Conservation (phyloP, 2,329 filamentous ascomycete species). For the Phialophora verrucosa region DNA sequence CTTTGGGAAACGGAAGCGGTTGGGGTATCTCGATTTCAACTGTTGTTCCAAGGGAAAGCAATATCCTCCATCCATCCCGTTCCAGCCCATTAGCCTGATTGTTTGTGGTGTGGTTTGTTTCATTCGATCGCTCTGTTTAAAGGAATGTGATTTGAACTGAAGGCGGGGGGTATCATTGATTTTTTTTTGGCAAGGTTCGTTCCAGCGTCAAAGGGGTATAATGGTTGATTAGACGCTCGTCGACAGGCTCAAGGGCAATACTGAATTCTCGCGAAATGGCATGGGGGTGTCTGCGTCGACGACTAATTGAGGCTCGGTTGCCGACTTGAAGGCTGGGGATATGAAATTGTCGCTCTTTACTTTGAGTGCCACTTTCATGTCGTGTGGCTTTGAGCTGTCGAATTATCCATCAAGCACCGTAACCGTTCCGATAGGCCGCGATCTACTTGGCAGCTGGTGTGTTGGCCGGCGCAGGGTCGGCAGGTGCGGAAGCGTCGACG, state of each 20-base stretch:
- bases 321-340: neutral
- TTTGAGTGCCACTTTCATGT: neutral
- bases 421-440: neutral
- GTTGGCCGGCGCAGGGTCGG: conserved; percentile 31
- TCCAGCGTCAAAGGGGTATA: conserved; percentile 32
- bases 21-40: conserved; percentile 32
- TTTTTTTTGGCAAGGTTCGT: conserved; percentile 16
- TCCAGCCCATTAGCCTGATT: conserved; percentile 17
- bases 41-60: conserved; percentile 20
- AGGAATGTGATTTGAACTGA: conserved; percentile 8
- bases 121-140: conserved; percentile 6
- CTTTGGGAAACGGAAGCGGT: conserved; percentile 4
- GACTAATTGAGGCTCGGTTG: neutral
- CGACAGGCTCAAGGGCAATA: conserved; percentile 13
- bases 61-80: conserved; percentile 25
- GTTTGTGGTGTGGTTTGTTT: conserved; percentile 7
- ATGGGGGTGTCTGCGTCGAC: neutral
- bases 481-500: conserved; percentile 25
- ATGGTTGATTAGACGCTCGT: conserved; percentile 33
- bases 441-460: conserved; percentile 29
- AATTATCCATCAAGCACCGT: conserved; percentile 13
- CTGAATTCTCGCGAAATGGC: neutral
- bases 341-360: neutral
- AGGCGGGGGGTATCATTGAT: conserved; percentile 24
- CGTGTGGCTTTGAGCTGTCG: neutral